Conservation (phyloP, 179 eudicot species). For the Silene noctiflora region DNA sequence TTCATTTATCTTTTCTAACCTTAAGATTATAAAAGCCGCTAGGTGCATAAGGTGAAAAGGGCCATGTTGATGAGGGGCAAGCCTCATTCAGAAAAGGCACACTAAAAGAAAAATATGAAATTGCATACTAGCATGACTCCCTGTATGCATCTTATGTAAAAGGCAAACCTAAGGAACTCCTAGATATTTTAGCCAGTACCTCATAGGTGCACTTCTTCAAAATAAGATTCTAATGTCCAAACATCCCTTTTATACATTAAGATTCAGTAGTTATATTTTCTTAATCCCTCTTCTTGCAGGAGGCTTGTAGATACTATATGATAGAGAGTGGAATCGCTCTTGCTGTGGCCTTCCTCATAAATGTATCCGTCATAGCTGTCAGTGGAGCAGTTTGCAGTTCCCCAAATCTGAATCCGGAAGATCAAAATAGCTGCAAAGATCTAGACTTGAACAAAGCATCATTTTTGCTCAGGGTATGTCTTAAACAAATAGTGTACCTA, state of each 20-base stretch:
- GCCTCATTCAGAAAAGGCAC: too few relatives aligned
- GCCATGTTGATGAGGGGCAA: too few relatives aligned
- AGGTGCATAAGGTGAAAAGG: too few relatives aligned
- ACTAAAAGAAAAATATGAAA: too few relatives aligned
- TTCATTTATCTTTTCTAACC: background rate
- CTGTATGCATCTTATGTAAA: too few relatives aligned
- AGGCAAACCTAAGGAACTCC: too few relatives aligned
- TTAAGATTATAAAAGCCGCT: too few relatives aligned
- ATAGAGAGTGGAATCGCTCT: constrained; percentile 90
- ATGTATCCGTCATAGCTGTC: constrained; percentile 82
- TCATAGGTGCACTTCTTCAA: background rate
- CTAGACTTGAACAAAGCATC: constrained; percentile 90
- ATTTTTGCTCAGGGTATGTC: constrained; percentile 69
- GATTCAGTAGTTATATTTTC: background rate
- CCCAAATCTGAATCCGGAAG: constrained; percentile 50
- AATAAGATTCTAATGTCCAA: background rate
- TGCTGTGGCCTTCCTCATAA: constrained; percentile 76
- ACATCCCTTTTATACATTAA: background rate
- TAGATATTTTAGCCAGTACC: background rate
- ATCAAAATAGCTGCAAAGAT: constrained; percentile 65
- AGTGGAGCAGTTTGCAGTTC: constrained; percentile 91
- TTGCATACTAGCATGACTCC: too few relatives aligned
- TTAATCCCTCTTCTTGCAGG: constrained; percentile 45
- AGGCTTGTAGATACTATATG: constrained; percentile 89
- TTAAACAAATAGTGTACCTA: background rate